Base-by-base conservation (phyloP, 352 stramenopile genomes). In the Discostella stelligera region DNA sequence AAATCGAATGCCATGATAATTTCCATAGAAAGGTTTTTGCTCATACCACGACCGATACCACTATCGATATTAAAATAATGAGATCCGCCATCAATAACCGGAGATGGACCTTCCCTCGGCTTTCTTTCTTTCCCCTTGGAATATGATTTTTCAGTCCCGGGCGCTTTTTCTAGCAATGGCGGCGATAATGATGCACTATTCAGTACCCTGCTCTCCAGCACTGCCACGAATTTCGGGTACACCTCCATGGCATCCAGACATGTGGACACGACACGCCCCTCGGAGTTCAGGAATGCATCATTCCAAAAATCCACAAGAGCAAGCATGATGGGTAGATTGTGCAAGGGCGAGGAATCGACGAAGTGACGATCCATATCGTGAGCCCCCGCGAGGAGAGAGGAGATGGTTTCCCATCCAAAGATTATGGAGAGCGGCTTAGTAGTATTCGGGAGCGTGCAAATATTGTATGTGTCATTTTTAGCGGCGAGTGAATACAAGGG, bases 311-410 rank as follows among this genome's bases (percentile, higher is more conserved):
- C 87, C 2, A 79, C 68, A 30, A 93, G 55, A 16, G 84, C 82
- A 39, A 93, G 58, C 11, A 93, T 48, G 3, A 91, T 64, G n/a
- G 85, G 77, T 44, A 93, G 49, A 68, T 91, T 93, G 39, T 91
- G 87, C 66, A 85, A 32, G 14, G 85, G 85, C 79, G 85, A 89
- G 0, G 87, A 85, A 53, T 91, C 85, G 13, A 93, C 79, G 65
- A 93, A 91, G 66, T 93, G 87, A n/a, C n/a, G 20, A 68, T 93
- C 87, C 8, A 93, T 77, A 71, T 88, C 71, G 54, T 93, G 87
- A 13, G 83, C 87, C 32, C 85, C 87, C 13, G 65, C 37, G 6
- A 93, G 41, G 8, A 90, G 86, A 7, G 68, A 55, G 55, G 68
- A 54, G 0, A 83, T 71, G 8, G 85, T 70, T 21, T 80, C 60